Conservation (phyloP, 768 basidiomycete genomes). For the Cytidiella melzeri region DNA sequence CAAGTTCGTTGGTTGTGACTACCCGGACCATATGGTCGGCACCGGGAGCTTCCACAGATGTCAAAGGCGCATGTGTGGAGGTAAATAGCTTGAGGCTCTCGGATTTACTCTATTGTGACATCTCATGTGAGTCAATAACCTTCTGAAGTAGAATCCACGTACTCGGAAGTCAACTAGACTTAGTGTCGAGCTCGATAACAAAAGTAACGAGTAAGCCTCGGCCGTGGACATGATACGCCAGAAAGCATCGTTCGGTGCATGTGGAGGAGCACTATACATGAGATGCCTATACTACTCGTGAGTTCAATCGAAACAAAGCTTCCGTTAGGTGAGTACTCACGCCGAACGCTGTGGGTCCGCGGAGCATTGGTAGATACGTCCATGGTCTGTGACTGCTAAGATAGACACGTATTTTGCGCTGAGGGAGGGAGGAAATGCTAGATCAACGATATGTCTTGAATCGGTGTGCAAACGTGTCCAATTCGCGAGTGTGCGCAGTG, state of each 20-base stretch:
- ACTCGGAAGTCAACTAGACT: conserved; percentile 54
- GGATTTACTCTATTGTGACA: too few species aligned
- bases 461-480: conserved; percentile 13
- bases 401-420: conserved; percentile 20
- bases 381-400: conserved; percentile 43
- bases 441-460: conserved; percentile 14
- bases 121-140: too few species aligned
- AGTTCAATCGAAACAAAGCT: too few species aligned
- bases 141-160: conserved; percentile 20
- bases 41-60: conserved; percentile 43
- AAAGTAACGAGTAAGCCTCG: conserved; percentile 33
- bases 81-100: too few species aligned
- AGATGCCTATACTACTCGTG: too few species aligned
- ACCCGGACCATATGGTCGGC: conserved; percentile 44
- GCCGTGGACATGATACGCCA: conserved; percentile 45
- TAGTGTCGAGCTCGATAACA: conserved; percentile 41
- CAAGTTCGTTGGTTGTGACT: conserved; percentile 52
- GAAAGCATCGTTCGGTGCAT: conserved; percentile 30
- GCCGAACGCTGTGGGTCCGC: conserved; percentile 30
- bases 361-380: conserved; percentile 44
- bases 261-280: neutral
- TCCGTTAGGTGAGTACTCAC: conserved; percentile 38
- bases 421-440: conserved; percentile 5
- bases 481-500: neutral
- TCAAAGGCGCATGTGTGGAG: conserved; percentile 37